Base-by-base conservation (phyloP, 1,284 basidiomycete species). In the Hemileia vastatrix region DNA sequence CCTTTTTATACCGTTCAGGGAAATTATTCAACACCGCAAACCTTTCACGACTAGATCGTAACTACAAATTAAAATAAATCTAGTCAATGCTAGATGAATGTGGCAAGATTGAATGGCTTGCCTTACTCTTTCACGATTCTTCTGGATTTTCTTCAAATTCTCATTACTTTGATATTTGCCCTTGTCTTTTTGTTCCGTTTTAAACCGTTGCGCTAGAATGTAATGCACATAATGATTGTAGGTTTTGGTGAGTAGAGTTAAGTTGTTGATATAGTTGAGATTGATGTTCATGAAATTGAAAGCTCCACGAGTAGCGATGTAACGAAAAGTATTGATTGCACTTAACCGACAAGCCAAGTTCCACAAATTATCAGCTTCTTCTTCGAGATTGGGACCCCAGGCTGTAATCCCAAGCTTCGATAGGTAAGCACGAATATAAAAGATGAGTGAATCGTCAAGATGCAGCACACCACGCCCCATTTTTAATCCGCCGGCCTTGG, bases 211-310 rank as follows among this genome's bases (percentile, higher is more conserved):
- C 1, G 53, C 44, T 21, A 55, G 9, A 1, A 48, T 31, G 19
- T 55, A 33, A 40, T 63, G 60, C 5, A 63, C 36, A 27, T 63
- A 63, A 21, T 63, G 53, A 27, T 63, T 63, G 31, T 63, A 63
- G 0, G 60, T 18, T 33, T 19, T 4, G 2, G 51, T 56, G 0
- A 55, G 32, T 15, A 55, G 23, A 6, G 33, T 9, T 13, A 50
- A 15, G 4, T 54, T n/a, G 3, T 55, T 47, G 4, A 36, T 21
- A 3, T 63, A 56, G 4, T 32, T 4, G 4, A 31, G 31, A 15
- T 63, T 50, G 32, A 50, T 45, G 8, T 56, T 51, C 1, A 50
- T 6, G 32, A 47, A 50, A 21, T 63, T 33, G 45, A 54, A 61
- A 1, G 24, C 44, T 4, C 59, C 52, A 19, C 27, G 4, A 18